Percentiles rank a stretch among this genome's conserved stretches.
phyloP scores from a whole-genome alignment of 2,329 filamentous ascomycete species.

The Stachybotrys echinatus region DNA sequence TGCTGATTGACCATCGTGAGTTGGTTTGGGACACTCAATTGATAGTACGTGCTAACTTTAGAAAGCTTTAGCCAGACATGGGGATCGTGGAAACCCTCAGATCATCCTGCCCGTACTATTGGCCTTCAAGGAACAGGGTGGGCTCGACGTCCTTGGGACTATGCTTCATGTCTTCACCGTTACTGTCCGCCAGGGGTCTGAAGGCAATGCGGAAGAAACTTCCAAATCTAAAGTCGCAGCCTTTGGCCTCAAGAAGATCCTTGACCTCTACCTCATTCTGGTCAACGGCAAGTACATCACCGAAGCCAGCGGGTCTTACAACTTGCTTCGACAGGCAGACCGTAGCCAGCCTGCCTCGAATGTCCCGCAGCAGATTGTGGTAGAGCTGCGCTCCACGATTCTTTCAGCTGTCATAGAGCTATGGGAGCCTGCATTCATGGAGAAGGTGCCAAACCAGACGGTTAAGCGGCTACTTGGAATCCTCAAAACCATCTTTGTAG shows the following conservation, averaged over 20 bases:
- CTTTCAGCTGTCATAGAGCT: slow-evolving; percentile 70
- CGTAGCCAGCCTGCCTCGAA: slow-evolving; percentile 33
- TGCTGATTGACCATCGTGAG: slow-evolving; percentile 65
- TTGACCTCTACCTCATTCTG: slow-evolving; percentile 74
- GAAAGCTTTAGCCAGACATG: slow-evolving; percentile 31
- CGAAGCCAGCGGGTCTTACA: slow-evolving; percentile 63
- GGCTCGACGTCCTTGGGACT: slow-evolving; percentile 67
- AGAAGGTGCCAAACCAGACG: slow-evolving; percentile 71
- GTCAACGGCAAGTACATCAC: slow-evolving; percentile 72
- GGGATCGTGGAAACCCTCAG: slow-evolving; percentile 43
- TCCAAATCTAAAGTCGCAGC: slow-evolving; percentile 44
- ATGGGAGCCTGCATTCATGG: slow-evolving; percentile 81
- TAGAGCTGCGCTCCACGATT: slow-evolving; percentile 78
- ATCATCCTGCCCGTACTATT: slow-evolving; percentile 73
- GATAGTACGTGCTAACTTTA: not conserved
- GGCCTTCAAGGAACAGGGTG: slow-evolving; percentile 78
- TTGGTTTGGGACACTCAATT: slow-evolving; percentile 6
- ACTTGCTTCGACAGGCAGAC: slow-evolving; percentile 35
- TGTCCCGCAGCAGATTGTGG: slow-evolving; percentile 67
- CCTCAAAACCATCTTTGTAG: slow-evolving; percentile 69
- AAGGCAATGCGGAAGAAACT: slow-evolving; percentile 40
- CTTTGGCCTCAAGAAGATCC: slow-evolving; percentile 70
- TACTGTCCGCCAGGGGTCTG: slow-evolving; percentile 19
- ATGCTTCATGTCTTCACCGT: slow-evolving; percentile 63
- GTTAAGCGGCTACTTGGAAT: slow-evolving; percentile 80